Evolutionary conservation across 164 flowering plant genomes (phyloP), one percentile per base, ranked within the genome.

Genomic region (Stephania japonica): DNA sequence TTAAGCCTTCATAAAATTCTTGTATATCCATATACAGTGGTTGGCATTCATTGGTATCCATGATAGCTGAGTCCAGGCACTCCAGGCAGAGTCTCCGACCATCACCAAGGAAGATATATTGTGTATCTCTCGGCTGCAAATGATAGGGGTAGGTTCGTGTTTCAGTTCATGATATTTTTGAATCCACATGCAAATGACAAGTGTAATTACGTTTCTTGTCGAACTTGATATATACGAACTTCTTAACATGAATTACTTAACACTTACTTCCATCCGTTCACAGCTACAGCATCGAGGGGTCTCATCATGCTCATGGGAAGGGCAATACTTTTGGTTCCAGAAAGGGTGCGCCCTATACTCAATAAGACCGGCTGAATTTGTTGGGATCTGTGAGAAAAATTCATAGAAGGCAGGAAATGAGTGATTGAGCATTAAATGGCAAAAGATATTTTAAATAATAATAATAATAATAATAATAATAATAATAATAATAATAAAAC

Each of bases 221-320:
- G n/a, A 72, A 42, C 9, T 66, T 49, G 69, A 27, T 21, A 62
- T 18, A 70, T 14, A 7, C 61, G 47, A 23, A 18, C 72, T 24
- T 10, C 42, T 41, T 25, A 32, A 73, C 10, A 47, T 65, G 49
- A 27, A 72, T 24, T 76, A 11, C 24, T 26, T 68, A 53, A 26
- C 59, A 79, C 81, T 71, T 38, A 92, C 99, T 96, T 96, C 97
- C 99, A 91, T 88, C 73, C 97, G 82, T 76, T 91, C 98, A 80
- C 98, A 93, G 81, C 98, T 91, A 83, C 98, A 91, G 66, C 98
- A 93, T 16, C 98, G 79, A 42, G 98, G 94, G 71, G 97, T 93
- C 23, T 80, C 80, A 79, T 93, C 97, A 75, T 80, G 83, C 76
- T 93, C 98, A 77, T 93, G 98, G 63, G 89, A 81, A 72, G 98